Evolutionary conservation across 169 alveolate genomes (phyloP).

Genomic region (Eimeria sp.): DNA sequence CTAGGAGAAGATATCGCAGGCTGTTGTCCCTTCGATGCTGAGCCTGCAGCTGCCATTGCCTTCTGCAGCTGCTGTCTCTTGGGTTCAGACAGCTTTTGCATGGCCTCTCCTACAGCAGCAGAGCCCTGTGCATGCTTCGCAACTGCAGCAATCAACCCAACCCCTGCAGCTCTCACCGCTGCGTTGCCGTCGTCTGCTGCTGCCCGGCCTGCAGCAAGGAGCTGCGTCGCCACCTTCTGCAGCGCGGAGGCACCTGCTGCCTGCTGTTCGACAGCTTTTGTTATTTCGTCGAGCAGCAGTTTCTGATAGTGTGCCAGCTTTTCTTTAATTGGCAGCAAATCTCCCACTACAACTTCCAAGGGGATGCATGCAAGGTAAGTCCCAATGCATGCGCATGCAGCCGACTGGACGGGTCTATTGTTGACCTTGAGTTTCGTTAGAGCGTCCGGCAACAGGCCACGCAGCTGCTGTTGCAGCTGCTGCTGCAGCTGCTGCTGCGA

Average conservation of each 20-base stretch:
- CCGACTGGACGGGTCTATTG: constrained; percentile 80
- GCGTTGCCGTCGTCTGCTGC: constrained; percentile 81
- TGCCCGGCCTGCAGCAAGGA: constrained; percentile 74
- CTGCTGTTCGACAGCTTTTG: constrained; percentile 57
- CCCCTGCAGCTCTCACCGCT: constrained; percentile 78
- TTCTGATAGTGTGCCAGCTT: constrained; percentile 70
- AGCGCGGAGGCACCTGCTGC: constrained; percentile 39
- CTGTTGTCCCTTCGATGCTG: constrained; percentile 23
- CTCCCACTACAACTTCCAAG: constrained; percentile 75
- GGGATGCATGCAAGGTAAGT: constrained; percentile 58
- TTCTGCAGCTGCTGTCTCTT: constrained; percentile 77
- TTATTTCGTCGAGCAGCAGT: constrained; percentile 73
- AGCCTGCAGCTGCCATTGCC: constrained; percentile 30
- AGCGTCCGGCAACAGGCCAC: constrained; percentile 69
- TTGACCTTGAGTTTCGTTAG: constrained; percentile 79
- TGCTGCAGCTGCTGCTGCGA: constrained; percentile 64
- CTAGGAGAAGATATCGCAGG: constrained; percentile 41
- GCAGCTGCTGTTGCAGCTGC: constrained; percentile 75
- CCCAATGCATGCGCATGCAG: constrained; percentile 72
- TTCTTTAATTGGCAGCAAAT: constrained; percentile 79
- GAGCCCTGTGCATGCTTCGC: constrained; percentile 51
- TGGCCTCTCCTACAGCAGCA: constrained; percentile 38
- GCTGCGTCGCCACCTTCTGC: constrained; percentile 50
- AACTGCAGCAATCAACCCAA: constrained; percentile 62
- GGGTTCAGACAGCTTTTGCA: constrained; percentile 71